Evolutionary conservation across 2,329 filamentous ascomycete species (phyloP).

Genomic region (Simplicillium sp.): DNA sequence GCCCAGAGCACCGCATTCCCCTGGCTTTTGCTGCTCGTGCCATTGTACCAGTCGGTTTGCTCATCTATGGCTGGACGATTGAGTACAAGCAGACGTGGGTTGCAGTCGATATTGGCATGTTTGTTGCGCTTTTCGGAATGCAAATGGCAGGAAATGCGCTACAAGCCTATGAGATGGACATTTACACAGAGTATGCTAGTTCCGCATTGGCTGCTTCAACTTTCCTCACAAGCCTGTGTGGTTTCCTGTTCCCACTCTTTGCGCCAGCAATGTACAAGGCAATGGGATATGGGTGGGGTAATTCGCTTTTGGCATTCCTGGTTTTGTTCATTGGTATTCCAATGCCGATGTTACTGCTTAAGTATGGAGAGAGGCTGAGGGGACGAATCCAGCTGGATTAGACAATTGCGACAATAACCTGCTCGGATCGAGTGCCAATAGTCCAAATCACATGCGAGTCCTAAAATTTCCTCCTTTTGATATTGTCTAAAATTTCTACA

Average conservation of each 20-base stretch:
- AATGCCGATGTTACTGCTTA: no score
- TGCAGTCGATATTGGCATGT: conserved; percentile 24
- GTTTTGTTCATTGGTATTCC: no score
- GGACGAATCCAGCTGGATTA: no score
- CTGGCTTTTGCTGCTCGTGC: conserved; percentile 20
- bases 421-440: no score
- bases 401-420: no score
- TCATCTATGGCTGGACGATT: conserved; percentile 35
- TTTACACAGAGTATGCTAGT: conserved; percentile 35
- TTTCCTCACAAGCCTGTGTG: conserved; percentile 33
- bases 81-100: conserved; percentile 25
- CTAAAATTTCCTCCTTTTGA: no score
- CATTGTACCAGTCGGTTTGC: conserved; percentile 24
- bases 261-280: conserved; percentile 27
- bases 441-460: no score
- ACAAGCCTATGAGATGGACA: conserved; percentile 31
- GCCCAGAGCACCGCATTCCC: conserved; percentile 16
- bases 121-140: conserved; percentile 19
- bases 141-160: conserved; percentile 17
- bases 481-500: no score
- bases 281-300: conserved; percentile 28
- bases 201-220: conserved; percentile 36
- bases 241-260: conserved; percentile 40
- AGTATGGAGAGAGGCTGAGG: no score
- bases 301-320: conserved; percentile 14